These are phyloP conservation scores for Aspergillus wentii DNA, from an alignment of 495 filamentous ascomycete genomes.

Conservation along the genomic window DNA sequence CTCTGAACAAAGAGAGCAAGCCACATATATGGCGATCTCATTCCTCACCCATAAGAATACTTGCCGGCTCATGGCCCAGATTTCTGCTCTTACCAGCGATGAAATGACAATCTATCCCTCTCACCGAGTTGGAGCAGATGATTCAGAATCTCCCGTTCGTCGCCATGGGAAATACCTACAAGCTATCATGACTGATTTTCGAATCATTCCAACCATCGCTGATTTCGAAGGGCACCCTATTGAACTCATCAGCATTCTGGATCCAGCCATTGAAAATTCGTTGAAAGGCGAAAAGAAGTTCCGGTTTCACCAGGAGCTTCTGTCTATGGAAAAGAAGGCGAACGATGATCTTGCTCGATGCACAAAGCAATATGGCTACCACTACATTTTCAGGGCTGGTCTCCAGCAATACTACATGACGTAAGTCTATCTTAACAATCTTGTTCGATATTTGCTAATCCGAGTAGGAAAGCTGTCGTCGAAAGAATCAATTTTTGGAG, in stretches of 20 bases:
- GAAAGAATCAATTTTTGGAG: conserved; percentile 4
- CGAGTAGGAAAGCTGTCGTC: conserved; percentile 1
- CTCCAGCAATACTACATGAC: conserved; percentile 15
- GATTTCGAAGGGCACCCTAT: conserved; percentile 22
- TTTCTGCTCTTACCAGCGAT: conserved; percentile 8
- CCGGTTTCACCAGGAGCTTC: conserved; percentile 10
- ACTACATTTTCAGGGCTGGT: conserved; percentile 18
- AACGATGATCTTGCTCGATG: conserved; percentile 15
- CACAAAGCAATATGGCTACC: conserved; percentile 15
- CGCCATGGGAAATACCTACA: conserved; percentile 7
- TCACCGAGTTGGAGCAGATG: conserved; percentile 6
- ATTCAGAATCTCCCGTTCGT: conserved; percentile 8
- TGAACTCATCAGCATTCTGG: conserved; percentile 12
- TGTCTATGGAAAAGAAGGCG: conserved; percentile 11
- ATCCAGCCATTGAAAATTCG: conserved; percentile 7
- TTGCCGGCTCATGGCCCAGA: conserved; percentile 19
- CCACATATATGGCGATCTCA: not conserved
- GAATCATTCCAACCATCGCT: conserved; percentile 10
- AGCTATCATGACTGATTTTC: conserved; percentile 5
- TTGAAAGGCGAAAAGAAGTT: conserved; percentile 5
- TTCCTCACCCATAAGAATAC: conserved; percentile 1
- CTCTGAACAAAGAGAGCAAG: conserved; percentile 6
- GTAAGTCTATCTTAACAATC: not conserved
- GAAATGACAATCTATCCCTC: conserved; percentile 9
- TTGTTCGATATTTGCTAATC: not conserved